Evolutionary conservation across 106 monocot genomes (phyloP), one percentile per base, ranked within the genome.

Genomic region (Narthecium ossifragum): DNA sequence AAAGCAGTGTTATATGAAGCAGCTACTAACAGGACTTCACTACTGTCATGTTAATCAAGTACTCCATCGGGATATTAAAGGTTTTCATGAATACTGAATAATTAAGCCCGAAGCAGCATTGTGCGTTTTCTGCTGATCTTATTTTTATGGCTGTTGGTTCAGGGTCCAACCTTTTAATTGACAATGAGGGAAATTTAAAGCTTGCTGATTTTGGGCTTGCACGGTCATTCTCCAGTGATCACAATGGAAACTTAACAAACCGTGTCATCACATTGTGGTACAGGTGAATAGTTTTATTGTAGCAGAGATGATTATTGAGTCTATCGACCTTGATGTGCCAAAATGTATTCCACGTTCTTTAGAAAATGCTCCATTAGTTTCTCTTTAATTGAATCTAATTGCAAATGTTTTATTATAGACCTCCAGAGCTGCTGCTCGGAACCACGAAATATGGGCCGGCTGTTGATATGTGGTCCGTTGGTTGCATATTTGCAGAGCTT

Each of bases 121-220:
- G n/a, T 53, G 13, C 24, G 12, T 30, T 20, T 51, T 29, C 13
- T 53, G 8, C 62, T 28, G 15, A 23, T 18, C 21, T 48, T 24
- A 7, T 57, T 26, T 15, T 39, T 37, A 20, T 15, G 11, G n/a
- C 40, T 38, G 29, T 27, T 60, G 25, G 22, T 74, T 46, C 71
- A 98, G 98, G 98, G 18, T 91, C 87, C 30, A 98, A 98, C 70
- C 84, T 98, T 46, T 60, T 98, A 33, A 91, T 98, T 70, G 87
- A 98, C 46, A 98, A 98, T 49, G 87, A 98, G 54, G 98, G 98
- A 26, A 91, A 91, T 70, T 69, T 98, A 57, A 98, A 98, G 65
- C 98, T 98, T 73, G 98, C 98, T 34, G 98, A 98, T 77, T 98
- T 98, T 77, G 98, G 98, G 8, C 87, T 98, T 63, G 98, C 98